Conservation (phyloP, 192 early-diverging fungal species). For the Chytriomyces confervae region DNA sequence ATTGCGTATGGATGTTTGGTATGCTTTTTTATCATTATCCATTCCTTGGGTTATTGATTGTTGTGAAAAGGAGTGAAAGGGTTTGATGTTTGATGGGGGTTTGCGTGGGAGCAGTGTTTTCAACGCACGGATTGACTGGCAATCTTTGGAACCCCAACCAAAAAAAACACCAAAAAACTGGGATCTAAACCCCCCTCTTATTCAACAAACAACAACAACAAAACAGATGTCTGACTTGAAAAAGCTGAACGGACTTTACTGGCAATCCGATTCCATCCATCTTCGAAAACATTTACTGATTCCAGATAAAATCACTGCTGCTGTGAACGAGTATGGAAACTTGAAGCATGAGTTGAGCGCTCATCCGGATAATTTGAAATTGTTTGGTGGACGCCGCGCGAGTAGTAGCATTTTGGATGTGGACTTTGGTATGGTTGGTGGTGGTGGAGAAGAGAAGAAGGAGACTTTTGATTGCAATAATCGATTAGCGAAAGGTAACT, state of each 20-base stretch:
- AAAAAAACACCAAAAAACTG: not conserved
- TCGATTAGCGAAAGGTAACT: not conserved
- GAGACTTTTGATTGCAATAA: not conserved
- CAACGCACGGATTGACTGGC: not conserved
- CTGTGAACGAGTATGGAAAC: too few relatives aligned
- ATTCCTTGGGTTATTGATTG: too few relatives aligned
- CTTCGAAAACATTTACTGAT: constrained; percentile 21
- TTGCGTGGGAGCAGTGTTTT: not conserved
- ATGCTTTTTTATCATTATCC: not conserved
- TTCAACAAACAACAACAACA: not conserved
- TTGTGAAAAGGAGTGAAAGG: too few relatives aligned
- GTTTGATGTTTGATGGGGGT: not conserved
- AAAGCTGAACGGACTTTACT: constrained; percentile 25
- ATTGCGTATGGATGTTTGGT: constrained; percentile 28
- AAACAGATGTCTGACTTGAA: constrained; percentile 24
- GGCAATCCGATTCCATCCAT: constrained; percentile 32
- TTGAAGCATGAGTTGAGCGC: constrained; percentile 4
- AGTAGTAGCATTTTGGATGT: not conserved
- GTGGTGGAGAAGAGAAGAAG: not conserved
- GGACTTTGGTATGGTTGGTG: not conserved
- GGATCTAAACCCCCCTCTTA: not conserved
- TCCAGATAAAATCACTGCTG: not conserved
- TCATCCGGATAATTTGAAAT: not conserved
- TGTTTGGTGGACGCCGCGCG: not conserved
- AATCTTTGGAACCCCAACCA: too few relatives aligned